phyloP scores from a whole-genome alignment of 179 eudicot species.

The Beta corolliflora region DNA sequence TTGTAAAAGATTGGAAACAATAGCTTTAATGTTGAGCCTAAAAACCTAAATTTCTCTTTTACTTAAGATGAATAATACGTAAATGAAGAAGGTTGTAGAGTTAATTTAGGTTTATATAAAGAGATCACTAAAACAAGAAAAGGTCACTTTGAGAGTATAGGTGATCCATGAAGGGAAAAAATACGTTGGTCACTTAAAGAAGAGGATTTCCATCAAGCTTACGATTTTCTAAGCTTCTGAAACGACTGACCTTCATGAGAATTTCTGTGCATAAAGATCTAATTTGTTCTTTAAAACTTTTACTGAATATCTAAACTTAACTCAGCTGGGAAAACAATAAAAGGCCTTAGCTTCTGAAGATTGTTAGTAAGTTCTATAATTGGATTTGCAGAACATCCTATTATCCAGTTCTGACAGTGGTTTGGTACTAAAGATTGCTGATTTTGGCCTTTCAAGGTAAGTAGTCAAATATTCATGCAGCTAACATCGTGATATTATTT shows the following conservation, averaged over 20 bases:
- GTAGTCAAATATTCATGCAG: neutral
- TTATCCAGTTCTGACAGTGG: slow-evolving; percentile 37
- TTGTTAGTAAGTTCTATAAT: neutral
- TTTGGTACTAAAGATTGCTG: slow-evolving; percentile 53
- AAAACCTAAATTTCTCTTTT: too few relatives aligned
- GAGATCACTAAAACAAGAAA: neutral
- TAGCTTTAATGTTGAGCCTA: neutral
- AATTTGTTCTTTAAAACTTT: neutral
- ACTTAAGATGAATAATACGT: too few relatives aligned
- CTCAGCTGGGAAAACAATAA: neutral
- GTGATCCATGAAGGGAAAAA: neutral
- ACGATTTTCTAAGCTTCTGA: neutral
- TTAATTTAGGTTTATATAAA: neutral
- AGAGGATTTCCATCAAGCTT: neutral
- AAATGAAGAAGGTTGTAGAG: neutral
- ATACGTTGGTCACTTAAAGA: neutral
- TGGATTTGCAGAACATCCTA: slow-evolving; percentile 44
- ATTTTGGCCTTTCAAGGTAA: slow-evolving; percentile 67
- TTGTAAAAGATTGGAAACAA: too few relatives aligned
- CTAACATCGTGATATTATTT: neutral
- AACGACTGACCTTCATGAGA: neutral
- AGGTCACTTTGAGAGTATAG: neutral
- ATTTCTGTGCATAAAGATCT: neutral
- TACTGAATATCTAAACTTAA: neutral
- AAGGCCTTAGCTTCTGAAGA: neutral